A percentile compares a stretch with the other conserved stretches of the same genome.
phyloP scores from a whole-genome alignment of 768 basidiomycete species.

The Kwoniella bestiolae region DNA sequence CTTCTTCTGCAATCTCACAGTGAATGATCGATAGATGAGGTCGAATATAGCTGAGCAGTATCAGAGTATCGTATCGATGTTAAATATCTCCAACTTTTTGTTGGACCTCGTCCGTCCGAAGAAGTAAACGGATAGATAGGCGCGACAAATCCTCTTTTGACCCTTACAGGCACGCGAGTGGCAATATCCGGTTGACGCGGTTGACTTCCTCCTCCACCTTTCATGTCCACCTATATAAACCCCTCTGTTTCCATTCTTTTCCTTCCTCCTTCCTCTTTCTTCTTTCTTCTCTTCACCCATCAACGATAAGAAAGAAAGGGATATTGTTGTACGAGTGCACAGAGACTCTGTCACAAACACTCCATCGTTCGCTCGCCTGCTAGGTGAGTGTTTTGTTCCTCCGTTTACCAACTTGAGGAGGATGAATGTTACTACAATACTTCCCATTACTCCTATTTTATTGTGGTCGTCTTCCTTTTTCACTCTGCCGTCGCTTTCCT shows the following conservation, averaged over 20 bases:
- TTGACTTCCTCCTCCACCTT: conserved; percentile 2
- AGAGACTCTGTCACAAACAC: background rate
- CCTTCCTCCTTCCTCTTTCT: background rate
- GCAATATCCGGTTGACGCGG: conserved; percentile 2
- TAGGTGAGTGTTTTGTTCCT: background rate
- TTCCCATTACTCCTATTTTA: too few species aligned
- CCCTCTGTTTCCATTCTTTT: conserved; percentile 1
- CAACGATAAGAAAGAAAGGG: background rate
- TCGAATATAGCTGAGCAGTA: too few species aligned
- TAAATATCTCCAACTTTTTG: background rate
- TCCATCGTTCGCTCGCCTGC: too few species aligned
- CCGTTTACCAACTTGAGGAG: too few species aligned
- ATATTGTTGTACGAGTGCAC: background rate
- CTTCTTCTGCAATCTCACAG: too few species aligned
- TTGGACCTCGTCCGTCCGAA: too few species aligned
- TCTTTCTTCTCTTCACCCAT: background rate
- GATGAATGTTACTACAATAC: too few species aligned
- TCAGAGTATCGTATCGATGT: background rate
- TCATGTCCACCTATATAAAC: background rate
- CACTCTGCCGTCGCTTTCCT: background rate
- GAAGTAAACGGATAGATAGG: too few species aligned
- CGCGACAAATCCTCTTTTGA: too few species aligned
- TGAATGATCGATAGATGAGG: too few species aligned
- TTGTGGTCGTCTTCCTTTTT: background rate
- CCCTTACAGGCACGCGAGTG: conserved; percentile 12